Evolutionary conservation across 108 stramenopile genomes (phyloP).

Genomic region (Epithemia pelagica): DNA sequence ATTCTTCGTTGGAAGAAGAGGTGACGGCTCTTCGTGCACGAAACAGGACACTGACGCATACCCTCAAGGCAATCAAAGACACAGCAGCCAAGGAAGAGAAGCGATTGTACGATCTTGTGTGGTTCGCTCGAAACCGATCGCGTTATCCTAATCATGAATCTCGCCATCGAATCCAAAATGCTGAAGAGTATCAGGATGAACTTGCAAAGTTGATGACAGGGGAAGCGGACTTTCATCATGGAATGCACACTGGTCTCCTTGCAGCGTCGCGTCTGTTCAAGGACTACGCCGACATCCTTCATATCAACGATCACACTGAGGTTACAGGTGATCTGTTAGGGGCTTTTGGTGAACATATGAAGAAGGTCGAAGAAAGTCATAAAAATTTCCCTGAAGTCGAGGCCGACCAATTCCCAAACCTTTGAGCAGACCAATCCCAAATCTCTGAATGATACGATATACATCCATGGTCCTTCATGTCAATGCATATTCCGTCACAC

Average conservation of each 20-base stretch:
- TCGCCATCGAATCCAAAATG: conserved; percentile 28
- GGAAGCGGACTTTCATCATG: conserved; percentile 41
- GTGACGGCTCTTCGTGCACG: conserved; percentile 28
- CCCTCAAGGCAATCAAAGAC: conserved; percentile 31
- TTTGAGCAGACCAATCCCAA: too few species aligned
- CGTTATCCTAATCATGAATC: conserved; percentile 36
- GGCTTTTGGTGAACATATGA: conserved; percentile 3
- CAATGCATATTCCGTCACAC: too few species aligned
- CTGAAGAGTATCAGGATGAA: conserved; percentile 30
- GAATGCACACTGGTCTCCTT: conserved; percentile 37
- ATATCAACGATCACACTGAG: conserved; percentile 11
- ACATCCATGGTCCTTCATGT: too few species aligned
- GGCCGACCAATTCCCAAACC: not conserved
- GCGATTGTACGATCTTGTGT: conserved; percentile 29
- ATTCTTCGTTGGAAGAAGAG: conserved; percentile 26
- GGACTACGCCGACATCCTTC: conserved; percentile 17
- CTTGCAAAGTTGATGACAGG: conserved; percentile 26
- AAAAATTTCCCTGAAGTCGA: conserved; percentile 3
- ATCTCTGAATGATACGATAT: too few species aligned
- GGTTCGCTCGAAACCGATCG: conserved; percentile 36
- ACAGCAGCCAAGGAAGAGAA: conserved; percentile 18
- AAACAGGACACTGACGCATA: conserved; percentile 28
- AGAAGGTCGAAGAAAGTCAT: conserved; percentile 1
- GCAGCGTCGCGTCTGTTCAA: conserved; percentile 41
- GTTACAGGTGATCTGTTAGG: conserved; percentile 6